Conservation (phyloP, 768 basidiomycete genomes). For the Stropharia rugosoannulata region DNA sequence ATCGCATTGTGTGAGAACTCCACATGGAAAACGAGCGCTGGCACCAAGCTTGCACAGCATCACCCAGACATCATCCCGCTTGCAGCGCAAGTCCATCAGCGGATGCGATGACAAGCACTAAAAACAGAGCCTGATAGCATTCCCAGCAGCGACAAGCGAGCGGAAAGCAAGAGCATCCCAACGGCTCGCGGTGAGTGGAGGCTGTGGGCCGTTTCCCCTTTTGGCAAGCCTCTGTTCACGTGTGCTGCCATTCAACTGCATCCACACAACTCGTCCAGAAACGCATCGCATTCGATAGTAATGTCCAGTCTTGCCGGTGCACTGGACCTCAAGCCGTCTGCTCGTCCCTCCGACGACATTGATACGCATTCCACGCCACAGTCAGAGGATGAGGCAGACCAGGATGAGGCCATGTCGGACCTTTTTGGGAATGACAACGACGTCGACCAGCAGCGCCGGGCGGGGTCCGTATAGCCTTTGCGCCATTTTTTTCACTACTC, state of each 20-base stretch:
- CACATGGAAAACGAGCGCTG: conserved; percentile 4
- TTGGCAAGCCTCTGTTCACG: no score
- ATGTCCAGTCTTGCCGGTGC: conserved; percentile 68
- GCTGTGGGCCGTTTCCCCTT: no score
- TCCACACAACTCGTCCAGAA: background rate
- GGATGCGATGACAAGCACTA: background rate
- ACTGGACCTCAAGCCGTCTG: conserved; percentile 32
- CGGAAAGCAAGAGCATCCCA: background rate
- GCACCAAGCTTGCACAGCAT: conserved; percentile 9
- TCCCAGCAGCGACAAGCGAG: background rate
- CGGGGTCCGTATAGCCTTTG: conserved; percentile 40
- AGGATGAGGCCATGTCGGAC: conserved; percentile 69
- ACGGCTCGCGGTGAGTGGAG: no score
- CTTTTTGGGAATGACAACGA: conserved; percentile 77
- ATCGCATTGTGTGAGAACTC: conserved; percentile 6
- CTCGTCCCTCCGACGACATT: conserved; percentile 30
- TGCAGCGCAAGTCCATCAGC: background rate
- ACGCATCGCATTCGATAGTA: conserved; percentile 15
- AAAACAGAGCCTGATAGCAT: background rate
- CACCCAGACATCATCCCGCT: conserved; percentile 1
- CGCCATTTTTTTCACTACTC: conserved; percentile 5
- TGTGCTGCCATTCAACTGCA: background rate
- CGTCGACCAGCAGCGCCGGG: conserved; percentile 45
- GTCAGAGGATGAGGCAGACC: conserved; percentile 26
- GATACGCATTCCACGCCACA: conserved; percentile 37